Percentiles rank a stretch among this genome's conserved stretches.
These are phyloP conservation scores for Oidiodendron maius DNA, from an alignment of 495 filamentous ascomycete species.

Conservation along the genomic window DNA sequence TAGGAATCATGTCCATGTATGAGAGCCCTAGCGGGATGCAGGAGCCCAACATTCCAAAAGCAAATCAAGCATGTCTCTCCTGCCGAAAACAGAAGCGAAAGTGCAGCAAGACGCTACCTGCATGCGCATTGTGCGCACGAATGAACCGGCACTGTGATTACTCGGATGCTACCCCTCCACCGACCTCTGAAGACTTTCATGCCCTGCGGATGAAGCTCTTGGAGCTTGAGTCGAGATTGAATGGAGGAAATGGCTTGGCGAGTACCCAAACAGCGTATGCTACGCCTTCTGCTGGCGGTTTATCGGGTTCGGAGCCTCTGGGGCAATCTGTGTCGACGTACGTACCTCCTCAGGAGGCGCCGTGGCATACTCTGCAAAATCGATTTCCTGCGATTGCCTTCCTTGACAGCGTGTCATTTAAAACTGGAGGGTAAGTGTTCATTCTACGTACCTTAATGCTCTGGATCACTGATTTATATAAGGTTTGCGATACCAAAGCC, in stretches of 20 bases:
- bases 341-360: slow-evolving; percentile 8
- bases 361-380: slow-evolving; percentile 16
- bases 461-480: not conserved
- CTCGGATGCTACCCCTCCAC: slow-evolving; percentile 22
- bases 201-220: slow-evolving; percentile 29
- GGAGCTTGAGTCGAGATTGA: slow-evolving; percentile 33
- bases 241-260: slow-evolving; percentile 4
- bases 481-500: slow-evolving; percentile 26
- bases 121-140: slow-evolving; percentile 33
- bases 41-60: slow-evolving; percentile 9
- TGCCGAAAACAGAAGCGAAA: slow-evolving; percentile 40
- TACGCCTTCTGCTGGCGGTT: slow-evolving; percentile 8
- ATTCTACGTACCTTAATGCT: not conserved
- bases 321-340: slow-evolving; percentile 3
- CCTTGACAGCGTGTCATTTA: slow-evolving; percentile 32
- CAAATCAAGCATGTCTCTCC: slow-evolving; percentile 19
- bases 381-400: slow-evolving; percentile 25
- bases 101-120: slow-evolving; percentile 41
- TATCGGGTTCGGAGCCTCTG: slow-evolving; percentile 4
- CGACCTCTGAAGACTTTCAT: slow-evolving; percentile 35
- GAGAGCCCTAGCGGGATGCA: slow-evolving; percentile 3
- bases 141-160: slow-evolving; percentile 39
- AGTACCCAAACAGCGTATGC: not conserved
- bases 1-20: slow-evolving; percentile 8
- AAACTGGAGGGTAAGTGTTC: slow-evolving; percentile 19